A percentile compares a stretch with the other conserved stretches of the same genome.
Conservation (phyloP, 2,329 filamentous ascomycete species). For the Trichophyton equinum region DNA sequence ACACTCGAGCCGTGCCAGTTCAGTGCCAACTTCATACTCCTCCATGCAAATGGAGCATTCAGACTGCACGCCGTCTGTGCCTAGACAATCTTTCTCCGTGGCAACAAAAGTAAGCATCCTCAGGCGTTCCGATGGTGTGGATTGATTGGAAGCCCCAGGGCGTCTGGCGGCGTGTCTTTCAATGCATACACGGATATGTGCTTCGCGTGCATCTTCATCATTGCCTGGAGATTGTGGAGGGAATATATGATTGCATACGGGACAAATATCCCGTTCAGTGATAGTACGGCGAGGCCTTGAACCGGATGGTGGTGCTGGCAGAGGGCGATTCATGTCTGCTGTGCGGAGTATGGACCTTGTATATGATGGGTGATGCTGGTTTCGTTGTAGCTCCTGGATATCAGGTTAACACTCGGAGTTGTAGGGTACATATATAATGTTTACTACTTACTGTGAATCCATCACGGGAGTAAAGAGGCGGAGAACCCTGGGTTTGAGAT, state of each 20-base stretch:
- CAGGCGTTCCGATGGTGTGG: constrained; percentile 10
- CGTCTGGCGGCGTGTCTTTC: constrained; percentile 20
- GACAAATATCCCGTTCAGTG: constrained; percentile 36
- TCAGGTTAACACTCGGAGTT: background rate
- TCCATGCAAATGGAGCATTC: constrained; percentile 56
- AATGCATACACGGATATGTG: constrained; percentile 36
- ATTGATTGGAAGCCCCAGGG: constrained; percentile 2
- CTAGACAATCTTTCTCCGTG: constrained; percentile 51
- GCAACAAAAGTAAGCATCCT: constrained; percentile 41
- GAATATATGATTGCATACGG: constrained; percentile 32
- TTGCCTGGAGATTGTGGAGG: constrained; percentile 28
- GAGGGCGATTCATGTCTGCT: constrained; percentile 7
- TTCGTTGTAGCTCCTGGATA: constrained; percentile 5
- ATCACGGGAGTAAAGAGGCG: constrained; percentile 13
- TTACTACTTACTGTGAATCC: background rate
- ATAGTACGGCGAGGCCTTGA: constrained; percentile 17
- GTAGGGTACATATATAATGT: background rate
- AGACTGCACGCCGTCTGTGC: constrained; percentile 39
- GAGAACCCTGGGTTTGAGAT: constrained; percentile 8
- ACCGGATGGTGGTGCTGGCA: constrained; percentile 12
- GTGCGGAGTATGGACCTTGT: background rate
- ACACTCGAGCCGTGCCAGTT: constrained; percentile 49
- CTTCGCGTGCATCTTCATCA: constrained; percentile 31
- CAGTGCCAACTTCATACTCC: constrained; percentile 48
- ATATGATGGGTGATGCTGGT: background rate